Evolutionary conservation across 78 protist species (phyloP).

Genomic region (Dictyostelium purpureum): DNA sequence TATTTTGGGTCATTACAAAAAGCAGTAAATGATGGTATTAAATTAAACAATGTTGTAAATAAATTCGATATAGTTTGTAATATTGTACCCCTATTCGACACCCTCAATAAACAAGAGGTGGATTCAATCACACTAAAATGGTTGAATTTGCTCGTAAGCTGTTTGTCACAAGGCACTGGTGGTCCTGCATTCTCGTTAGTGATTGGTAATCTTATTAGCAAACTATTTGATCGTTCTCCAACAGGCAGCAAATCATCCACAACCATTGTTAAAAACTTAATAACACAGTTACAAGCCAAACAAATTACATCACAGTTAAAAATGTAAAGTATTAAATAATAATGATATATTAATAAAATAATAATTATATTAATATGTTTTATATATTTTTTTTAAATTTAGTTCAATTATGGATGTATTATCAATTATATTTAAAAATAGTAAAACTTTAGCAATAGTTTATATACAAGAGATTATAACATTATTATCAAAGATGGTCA

Average conservation of each 20-base stretch:
- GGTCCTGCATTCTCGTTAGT: conserved; percentile 4
- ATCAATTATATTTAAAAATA: conserved; percentile 57
- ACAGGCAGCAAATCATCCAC: conserved; percentile 32
- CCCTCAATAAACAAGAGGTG: conserved; percentile 9
- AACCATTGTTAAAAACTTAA: conserved; percentile 24
- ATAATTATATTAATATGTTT: not conserved
- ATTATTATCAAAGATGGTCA: not conserved
- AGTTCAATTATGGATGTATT: conserved; percentile 48
- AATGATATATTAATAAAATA: not conserved
- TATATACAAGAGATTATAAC: conserved; percentile 33
- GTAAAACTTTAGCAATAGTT: conserved; percentile 55
- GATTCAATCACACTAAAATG: conserved; percentile 51
- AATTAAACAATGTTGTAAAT: conserved; percentile 11
- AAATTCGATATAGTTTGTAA: conserved; percentile 39
- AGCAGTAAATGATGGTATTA: conserved; percentile 55
- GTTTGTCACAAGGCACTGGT: conserved; percentile 43
- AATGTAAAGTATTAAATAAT: not conserved
- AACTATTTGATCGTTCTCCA: conserved; percentile 47
- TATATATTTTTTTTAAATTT: not conserved
- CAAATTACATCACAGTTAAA: conserved; percentile 2
- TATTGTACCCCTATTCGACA: conserved; percentile 6
- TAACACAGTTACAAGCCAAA: conserved; percentile 28
- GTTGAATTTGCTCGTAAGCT: conserved; percentile 26
- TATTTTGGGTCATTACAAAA: conserved; percentile 17
- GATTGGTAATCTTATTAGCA: conserved; percentile 20